phyloP scores from a whole-genome alignment of 2,329 filamentous ascomycete genomes.

The Stagonosporopsis cucurbitacearum region DNA sequence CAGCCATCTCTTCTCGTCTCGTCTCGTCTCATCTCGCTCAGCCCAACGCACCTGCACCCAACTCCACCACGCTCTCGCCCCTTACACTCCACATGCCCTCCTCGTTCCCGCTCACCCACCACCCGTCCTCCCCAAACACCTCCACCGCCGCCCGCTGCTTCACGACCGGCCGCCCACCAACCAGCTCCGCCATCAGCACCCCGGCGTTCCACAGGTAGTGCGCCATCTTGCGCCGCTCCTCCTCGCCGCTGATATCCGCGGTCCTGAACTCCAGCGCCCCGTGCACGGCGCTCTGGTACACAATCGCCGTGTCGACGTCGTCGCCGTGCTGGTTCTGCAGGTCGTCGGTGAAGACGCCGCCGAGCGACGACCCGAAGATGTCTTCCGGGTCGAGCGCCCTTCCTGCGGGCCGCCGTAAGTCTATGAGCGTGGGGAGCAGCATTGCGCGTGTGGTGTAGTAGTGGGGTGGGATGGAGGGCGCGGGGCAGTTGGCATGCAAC shows the following conservation, averaged over 20 bases:
- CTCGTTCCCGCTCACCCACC: conserved; percentile 44
- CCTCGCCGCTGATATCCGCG: conserved; percentile 58
- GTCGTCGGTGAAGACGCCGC: conserved; percentile 72
- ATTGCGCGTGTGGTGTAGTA: conserved; percentile 14
- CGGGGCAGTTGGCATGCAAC: no score
- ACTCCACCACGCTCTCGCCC: conserved; percentile 64
- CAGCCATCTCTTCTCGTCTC: conserved; percentile 33
- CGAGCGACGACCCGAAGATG: conserved; percentile 64
- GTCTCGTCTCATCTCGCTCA: conserved; percentile 24
- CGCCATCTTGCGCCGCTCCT: conserved; percentile 67
- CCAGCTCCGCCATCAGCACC: conserved; percentile 54
- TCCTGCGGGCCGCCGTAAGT: conserved; percentile 33
- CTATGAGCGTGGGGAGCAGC: conserved; percentile 40
- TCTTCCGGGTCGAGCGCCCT: conserved; percentile 61
- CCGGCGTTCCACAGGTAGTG: conserved; percentile 77
- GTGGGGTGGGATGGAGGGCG: no score
- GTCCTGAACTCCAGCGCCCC: conserved; percentile 49
- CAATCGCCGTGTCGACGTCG: conserved; percentile 59
- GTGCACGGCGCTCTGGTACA: conserved; percentile 59
- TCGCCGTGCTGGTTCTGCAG: conserved; percentile 71
- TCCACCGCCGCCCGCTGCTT: conserved; percentile 26
- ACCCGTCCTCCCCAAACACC: conserved; percentile 21
- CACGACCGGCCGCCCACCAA: conserved; percentile 39
- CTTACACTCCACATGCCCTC: conserved; percentile 55
- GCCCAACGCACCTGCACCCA: conserved; percentile 68